These are phyloP conservation scores for Saxophila tyrrhenica DNA, from an alignment of 495 filamentous ascomycete species.

Conservation along the genomic window DNA sequence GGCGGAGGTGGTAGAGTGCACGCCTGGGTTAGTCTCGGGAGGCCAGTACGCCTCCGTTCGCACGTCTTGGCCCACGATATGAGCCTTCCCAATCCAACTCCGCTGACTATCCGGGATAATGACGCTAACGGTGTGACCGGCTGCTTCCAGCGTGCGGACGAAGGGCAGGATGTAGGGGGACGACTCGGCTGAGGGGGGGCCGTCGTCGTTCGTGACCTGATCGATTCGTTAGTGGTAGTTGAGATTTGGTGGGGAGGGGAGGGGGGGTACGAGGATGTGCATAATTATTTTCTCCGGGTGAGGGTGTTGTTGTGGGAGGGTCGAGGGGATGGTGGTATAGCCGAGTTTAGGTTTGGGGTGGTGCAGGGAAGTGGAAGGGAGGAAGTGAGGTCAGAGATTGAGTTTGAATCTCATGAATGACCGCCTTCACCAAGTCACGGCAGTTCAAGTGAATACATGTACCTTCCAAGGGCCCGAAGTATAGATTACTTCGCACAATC, in stretches of 20 bases:
- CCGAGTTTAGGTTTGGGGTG: not conserved
- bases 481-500: too few relatives aligned
- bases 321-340: not conserved
- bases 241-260: not conserved
- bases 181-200: conserved; percentile 78
- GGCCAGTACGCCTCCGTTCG: conserved; percentile 78
- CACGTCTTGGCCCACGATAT: conserved; percentile 75
- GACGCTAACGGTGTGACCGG: conserved; percentile 77
- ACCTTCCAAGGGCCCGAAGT: too few relatives aligned
- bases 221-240: not conserved
- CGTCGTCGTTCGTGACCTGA: conserved; percentile 86
- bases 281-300: not conserved
- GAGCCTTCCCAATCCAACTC: conserved; percentile 96
- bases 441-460: too few relatives aligned
- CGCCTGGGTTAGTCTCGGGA: conserved; percentile 44
- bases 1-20: conserved; percentile 25
- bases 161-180: conserved; percentile 89
- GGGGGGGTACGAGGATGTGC: not conserved
- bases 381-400: not conserved
- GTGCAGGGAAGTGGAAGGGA: not conserved
- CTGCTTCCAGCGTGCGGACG: conserved; percentile 60
- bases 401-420: too few relatives aligned
- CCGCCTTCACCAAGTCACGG: too few relatives aligned
- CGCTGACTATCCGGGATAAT: conserved; percentile 83
- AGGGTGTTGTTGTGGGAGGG: not conserved